These are phyloP conservation scores for Xylariaceae sp. DNA, from an alignment of 2,329 filamentous ascomycete genomes.

Conservation along the genomic window DNA sequence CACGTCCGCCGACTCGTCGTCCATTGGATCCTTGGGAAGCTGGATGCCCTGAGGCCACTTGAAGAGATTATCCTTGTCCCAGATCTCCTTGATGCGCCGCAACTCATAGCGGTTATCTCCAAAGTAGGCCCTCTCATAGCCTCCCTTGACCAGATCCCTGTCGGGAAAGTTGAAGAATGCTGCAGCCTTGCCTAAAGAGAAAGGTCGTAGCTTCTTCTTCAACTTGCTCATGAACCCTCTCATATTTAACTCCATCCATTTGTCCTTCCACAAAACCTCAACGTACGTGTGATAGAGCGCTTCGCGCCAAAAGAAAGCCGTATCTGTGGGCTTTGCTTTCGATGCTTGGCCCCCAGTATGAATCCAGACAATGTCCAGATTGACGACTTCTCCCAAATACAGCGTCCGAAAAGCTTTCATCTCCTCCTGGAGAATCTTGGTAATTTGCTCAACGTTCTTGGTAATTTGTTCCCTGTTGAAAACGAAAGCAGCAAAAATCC, in stretches of 20 bases:
- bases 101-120: constrained; percentile 38
- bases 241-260: constrained; percentile 44
- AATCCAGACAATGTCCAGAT: constrained; percentile 38
- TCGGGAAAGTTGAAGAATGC: constrained; percentile 44
- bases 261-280: constrained; percentile 41
- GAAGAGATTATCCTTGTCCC: constrained; percentile 41
- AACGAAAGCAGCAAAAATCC: background rate
- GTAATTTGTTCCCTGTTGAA: background rate
- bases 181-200: constrained; percentile 34
- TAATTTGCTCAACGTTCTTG: constrained; percentile 26
- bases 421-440: constrained; percentile 26
- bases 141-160: background rate
- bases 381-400: constrained; percentile 19
- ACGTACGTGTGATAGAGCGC: constrained; percentile 41
- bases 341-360: constrained; percentile 27
- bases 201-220: constrained; percentile 31
- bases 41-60: constrained; percentile 38
- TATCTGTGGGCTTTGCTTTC: constrained; percentile 29
- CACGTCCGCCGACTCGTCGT: no score
- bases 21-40: no score
- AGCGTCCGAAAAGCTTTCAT: constrained; percentile 15
- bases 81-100: constrained; percentile 37
- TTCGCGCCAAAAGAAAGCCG: constrained; percentile 43
- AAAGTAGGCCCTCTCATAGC: constrained; percentile 42
- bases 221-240: constrained; percentile 30